Percentiles rank a stretch among this genome's conserved stretches.
Conservation (phyloP, 371 early-diverging fungal genomes). For the Saksenaea oblongispora region DNA sequence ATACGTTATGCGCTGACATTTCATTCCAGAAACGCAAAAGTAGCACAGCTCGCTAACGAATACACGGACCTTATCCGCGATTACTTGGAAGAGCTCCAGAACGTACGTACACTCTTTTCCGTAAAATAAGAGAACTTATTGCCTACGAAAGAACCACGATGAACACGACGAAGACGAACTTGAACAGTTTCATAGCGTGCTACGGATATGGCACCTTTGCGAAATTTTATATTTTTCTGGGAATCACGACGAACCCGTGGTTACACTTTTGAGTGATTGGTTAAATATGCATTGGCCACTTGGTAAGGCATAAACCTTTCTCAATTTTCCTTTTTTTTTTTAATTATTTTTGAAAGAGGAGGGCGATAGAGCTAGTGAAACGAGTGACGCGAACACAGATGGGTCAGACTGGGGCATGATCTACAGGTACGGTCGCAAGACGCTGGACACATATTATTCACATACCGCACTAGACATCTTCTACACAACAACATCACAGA, state of each 20-base stretch:
- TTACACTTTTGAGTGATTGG: slow-evolving; percentile 12
- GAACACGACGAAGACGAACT: background rate
- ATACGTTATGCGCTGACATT: background rate
- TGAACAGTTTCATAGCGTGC: background rate
- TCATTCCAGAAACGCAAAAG: background rate
- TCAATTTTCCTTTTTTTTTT: background rate
- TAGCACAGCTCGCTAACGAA: background rate
- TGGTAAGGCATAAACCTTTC: slow-evolving; percentile 3
- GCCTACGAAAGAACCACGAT: background rate
- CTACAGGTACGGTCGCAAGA: background rate
- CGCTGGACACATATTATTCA: background rate
- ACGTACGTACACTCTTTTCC: background rate
- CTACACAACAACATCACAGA: slow-evolving; percentile 14
- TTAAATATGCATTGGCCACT: slow-evolving; percentile 14
- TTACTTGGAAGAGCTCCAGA: background rate
- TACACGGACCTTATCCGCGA: background rate
- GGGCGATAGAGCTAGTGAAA: background rate
- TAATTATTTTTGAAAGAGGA: slow-evolving; percentile 8
- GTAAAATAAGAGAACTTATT: background rate
- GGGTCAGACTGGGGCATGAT: slow-evolving; percentile 1
- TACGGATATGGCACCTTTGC: slow-evolving; percentile 12
- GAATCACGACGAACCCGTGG: background rate
- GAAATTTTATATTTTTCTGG: slow-evolving; percentile 14
- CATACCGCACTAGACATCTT: background rate
- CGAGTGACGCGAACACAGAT: background rate